Percentiles rank a stretch among this genome's conserved stretches.
Conservation (phyloP, 1,139 yeast species). For the Petasospora rhodanensis region DNA sequence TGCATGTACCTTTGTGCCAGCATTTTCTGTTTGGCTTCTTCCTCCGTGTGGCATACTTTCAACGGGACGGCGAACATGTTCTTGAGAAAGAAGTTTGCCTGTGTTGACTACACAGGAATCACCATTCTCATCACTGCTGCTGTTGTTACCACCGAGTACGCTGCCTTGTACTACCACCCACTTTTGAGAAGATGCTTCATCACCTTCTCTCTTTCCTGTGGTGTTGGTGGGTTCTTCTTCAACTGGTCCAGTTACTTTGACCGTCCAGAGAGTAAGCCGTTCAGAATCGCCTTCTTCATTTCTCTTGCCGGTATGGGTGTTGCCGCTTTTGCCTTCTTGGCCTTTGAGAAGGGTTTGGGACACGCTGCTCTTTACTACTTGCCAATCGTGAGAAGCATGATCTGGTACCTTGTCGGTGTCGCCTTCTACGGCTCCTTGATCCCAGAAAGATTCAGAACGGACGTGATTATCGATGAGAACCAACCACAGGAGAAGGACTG, state of each 20-base stretch:
- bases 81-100: constrained; percentile 73
- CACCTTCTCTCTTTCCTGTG: constrained; percentile 58
- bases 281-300: constrained; percentile 79
- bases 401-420: constrained; percentile 79
- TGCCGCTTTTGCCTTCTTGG: constrained; percentile 56
- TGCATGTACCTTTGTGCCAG: constrained; percentile 68
- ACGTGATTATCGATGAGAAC: constrained; percentile 34
- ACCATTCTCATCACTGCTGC: constrained; percentile 89
- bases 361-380: constrained; percentile 48
- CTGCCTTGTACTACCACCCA: constrained; percentile 65
- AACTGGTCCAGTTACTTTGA: constrained; percentile 93
- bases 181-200: constrained; percentile 40
- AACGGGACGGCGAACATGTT: constrained; percentile 66
- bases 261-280: constrained; percentile 73
- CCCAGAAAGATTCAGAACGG: constrained; percentile 86
- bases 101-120: constrained; percentile 94
- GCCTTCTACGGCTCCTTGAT: constrained; percentile 82
- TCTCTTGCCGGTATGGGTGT: constrained; percentile 76
- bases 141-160: constrained; percentile 79
- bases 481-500: constrained; percentile 32
- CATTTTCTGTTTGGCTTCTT: constrained; percentile 68
- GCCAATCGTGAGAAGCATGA: constrained; percentile 63
- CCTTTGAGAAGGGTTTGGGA: constrained; percentile 51
- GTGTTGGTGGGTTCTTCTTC: constrained; percentile 66
- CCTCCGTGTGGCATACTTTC: constrained; percentile 91